Conservation (phyloP, 495 filamentous ascomycete genomes). For the Pyronema omphalodes region DNA sequence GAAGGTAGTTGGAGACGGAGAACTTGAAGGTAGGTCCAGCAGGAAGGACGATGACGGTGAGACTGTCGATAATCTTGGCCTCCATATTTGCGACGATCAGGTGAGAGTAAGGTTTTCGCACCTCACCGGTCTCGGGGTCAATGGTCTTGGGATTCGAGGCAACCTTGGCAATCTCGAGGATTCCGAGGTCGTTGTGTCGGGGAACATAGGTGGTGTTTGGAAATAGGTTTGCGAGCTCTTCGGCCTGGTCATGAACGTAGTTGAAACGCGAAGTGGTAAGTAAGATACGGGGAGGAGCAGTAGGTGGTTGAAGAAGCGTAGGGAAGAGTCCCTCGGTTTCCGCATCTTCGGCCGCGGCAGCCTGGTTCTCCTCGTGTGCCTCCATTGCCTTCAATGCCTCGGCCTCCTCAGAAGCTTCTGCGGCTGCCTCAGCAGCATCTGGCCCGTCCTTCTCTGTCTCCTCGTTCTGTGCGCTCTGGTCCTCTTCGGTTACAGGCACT, state of each 20-base stretch:
- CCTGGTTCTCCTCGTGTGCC: conserved; percentile 14
- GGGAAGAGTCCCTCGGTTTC: conserved; percentile 39
- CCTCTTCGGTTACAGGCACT: conserved; percentile 50
- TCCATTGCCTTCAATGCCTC: conserved; percentile 40
- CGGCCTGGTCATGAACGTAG: conserved; percentile 63
- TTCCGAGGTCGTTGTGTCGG: conserved; percentile 68
- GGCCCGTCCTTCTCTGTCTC: conserved; percentile 23
- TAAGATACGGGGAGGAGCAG: conserved; percentile 51
- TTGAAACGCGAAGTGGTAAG: conserved; percentile 78
- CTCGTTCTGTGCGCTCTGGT: conserved; percentile 39
- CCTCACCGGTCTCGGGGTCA: conserved; percentile 2
- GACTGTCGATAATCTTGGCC: conserved; percentile 52
- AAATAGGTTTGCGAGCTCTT: conserved; percentile 59
- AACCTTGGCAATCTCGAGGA: conserved; percentile 76
- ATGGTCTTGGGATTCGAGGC: conserved; percentile 45
- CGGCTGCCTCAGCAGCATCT: conserved; percentile 29
- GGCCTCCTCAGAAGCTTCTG: conserved; percentile 34
- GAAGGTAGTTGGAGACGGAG: conserved; percentile 62
- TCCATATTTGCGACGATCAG: conserved; percentile 72
- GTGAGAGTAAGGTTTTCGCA: conserved; percentile 40
- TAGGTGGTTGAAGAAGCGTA: conserved; percentile 42
- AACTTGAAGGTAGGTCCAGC: conserved; percentile 78
- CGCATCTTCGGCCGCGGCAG: conserved; percentile 20
- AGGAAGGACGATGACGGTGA: conserved; percentile 71
- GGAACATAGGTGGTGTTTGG: conserved; percentile 77